A percentile compares a stretch with the other conserved stretches of the same genome.
phyloP scores from a whole-genome alignment of 805 yeast species.

The Candida ficus region DNA sequence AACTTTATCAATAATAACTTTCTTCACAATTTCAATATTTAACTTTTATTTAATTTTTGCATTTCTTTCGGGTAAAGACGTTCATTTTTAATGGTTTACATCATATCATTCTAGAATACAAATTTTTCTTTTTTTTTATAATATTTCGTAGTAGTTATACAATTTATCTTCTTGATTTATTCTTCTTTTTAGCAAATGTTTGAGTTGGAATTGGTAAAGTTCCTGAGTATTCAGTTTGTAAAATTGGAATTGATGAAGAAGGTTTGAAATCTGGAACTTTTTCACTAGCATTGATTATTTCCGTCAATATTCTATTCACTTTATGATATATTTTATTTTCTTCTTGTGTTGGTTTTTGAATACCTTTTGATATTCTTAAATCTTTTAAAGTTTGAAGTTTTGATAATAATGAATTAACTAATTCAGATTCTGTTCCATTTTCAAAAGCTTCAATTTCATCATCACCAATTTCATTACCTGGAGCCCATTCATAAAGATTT shows the following conservation, averaged over 20 bases:
- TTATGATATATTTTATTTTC: constrained; percentile 41
- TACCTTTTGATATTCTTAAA: constrained; percentile 31
- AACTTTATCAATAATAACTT: constrained; percentile 48
- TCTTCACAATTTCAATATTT: constrained; percentile 63
- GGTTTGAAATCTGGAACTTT: constrained; percentile 29
- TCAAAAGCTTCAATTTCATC: constrained; percentile 47
- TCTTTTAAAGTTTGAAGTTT: constrained; percentile 48
- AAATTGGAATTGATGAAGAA: constrained; percentile 53
- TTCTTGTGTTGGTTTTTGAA: constrained; percentile 34
- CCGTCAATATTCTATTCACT: constrained; percentile 40
- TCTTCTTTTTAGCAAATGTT: constrained; percentile 14
- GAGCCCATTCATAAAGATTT: constrained; percentile 46
- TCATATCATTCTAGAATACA: neutral
- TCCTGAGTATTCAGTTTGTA: constrained; percentile 72
- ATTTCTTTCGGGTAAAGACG: constrained; percentile 41
- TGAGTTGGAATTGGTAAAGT: constrained; percentile 61
- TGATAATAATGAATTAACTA: constrained; percentile 39
- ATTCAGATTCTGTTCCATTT: constrained; percentile 35
- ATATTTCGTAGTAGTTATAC: neutral
- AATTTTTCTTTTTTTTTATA: neutral
- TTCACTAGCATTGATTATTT: constrained; percentile 34
- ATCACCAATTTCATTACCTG: constrained; percentile 41
- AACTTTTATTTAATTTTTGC: constrained; percentile 59
- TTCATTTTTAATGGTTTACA: constrained; percentile 10
- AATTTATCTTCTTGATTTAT: constrained; percentile 17